These are phyloP conservation scores for Excoecaria agallocha DNA, from an alignment of 345 rosid species.

Conservation along the genomic window DNA sequence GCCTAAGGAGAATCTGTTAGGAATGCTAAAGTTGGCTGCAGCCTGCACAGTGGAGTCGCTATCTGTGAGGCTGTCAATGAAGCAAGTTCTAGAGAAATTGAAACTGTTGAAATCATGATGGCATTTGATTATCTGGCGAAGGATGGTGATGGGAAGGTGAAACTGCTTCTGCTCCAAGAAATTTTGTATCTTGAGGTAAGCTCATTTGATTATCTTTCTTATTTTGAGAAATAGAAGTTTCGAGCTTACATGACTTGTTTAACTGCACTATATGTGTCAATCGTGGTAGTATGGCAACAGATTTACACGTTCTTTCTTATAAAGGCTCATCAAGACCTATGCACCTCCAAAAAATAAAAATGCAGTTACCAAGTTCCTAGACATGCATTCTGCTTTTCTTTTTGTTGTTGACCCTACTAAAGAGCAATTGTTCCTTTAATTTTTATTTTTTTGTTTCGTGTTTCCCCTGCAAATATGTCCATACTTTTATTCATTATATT, in stretches of 20 bases:
- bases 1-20: conserved; percentile 44
- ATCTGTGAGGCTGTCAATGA: conserved; percentile 52
- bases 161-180: conserved; percentile 6
- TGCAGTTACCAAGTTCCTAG: neutral
- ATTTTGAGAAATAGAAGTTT: no score
- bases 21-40: conserved; percentile 51
- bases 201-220: no score
- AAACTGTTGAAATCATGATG: conserved; percentile 47
- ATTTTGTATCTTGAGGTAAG: conserved; percentile 19
- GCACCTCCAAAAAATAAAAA: neutral
- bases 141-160: conserved; percentile 6
- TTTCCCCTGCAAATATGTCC: neutral
- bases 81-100: conserved; percentile 51
- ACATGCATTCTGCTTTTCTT: conserved; percentile 1
- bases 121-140: neutral
- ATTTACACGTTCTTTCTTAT: neutral
- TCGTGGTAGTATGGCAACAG: neutral
- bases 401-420: neutral
- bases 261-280: no score
- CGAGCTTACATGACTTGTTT: no score
- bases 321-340: neutral
- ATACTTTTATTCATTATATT: neutral
- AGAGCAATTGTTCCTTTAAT: neutral
- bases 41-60: conserved; percentile 55
- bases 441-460: neutral